Percentiles rank a stretch among this genome's conserved stretches.
Conservation (phyloP, 257 asterid species). For the Solanum medicagineum region DNA sequence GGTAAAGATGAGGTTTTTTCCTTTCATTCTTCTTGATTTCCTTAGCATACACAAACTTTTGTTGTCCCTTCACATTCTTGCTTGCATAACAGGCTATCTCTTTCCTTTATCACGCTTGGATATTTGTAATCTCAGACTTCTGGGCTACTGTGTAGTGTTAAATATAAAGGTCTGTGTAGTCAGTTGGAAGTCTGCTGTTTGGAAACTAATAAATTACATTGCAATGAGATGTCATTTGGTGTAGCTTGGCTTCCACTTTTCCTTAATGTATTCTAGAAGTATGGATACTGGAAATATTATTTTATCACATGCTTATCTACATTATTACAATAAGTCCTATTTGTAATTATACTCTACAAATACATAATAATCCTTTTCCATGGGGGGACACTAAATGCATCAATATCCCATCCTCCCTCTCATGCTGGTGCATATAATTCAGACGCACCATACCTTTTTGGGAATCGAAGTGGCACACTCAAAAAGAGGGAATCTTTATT, state of each 20-base stretch:
- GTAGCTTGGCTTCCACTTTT: background rate
- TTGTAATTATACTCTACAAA: background rate
- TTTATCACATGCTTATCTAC: background rate
- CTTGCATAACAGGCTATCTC: background rate
- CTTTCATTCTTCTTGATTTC: background rate
- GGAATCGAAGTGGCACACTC: no score
- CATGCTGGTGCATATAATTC: background rate
- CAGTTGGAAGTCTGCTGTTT: background rate
- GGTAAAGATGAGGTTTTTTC: conserved; percentile 27
- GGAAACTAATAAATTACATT: background rate
- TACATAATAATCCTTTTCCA: background rate
- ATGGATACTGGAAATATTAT: background rate
- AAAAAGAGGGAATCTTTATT: no score
- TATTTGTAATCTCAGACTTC: background rate
- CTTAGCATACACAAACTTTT: background rate
- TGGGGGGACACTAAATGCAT: background rate
- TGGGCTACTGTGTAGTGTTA: background rate
- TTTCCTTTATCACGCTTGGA: background rate
- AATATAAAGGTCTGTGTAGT: background rate
- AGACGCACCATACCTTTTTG: background rate
- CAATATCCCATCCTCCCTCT: background rate
- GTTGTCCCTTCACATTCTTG: background rate
- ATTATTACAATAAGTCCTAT: background rate
- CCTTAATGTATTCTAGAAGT: background rate
- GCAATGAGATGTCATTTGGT: background rate